Evolutionary conservation across 2,329 filamentous ascomycete genomes (phyloP).

Genomic region (Pyrenochaeta sp.): DNA sequence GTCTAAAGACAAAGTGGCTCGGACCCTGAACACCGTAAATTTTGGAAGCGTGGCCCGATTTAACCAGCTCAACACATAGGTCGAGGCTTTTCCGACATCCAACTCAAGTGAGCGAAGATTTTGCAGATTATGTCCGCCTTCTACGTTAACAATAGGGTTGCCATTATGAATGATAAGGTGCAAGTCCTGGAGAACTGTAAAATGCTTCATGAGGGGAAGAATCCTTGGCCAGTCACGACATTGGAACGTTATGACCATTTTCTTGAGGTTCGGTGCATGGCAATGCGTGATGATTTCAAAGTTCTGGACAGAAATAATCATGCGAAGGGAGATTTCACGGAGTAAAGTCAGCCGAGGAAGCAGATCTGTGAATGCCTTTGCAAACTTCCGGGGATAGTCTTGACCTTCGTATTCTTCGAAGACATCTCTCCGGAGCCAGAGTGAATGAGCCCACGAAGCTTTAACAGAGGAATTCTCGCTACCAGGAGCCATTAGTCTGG

Average conservation of each 20-base stretch:
- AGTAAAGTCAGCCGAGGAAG: not conserved
- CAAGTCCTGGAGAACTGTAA: slow-evolving; percentile 1
- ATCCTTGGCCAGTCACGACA: not conserved
- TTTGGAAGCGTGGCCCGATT: not conserved
- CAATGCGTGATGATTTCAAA: not conserved
- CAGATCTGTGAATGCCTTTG: not conserved
- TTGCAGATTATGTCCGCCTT: not conserved
- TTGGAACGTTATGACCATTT: not conserved
- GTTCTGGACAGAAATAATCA: not conserved
- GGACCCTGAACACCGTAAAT: not conserved
- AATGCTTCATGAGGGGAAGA: not conserved
- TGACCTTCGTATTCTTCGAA: not conserved
- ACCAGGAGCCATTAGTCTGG: not conserved
- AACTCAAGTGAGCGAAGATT: not conserved
- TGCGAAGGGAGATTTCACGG: not conserved
- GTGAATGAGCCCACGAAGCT: slow-evolving; percentile 1
- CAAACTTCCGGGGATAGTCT: not conserved
- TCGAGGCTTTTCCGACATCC: not conserved
- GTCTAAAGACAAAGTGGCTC: not conserved
- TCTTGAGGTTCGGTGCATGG: not conserved
- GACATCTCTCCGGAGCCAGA: not conserved
- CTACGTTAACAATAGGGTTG: too few species aligned
- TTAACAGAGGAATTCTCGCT: not conserved
- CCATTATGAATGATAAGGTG: not conserved
- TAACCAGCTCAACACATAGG: not conserved